Base-by-base conservation (phyloP, 352 stramenopile species). In the Phytophthora chlamydospora region DNA sequence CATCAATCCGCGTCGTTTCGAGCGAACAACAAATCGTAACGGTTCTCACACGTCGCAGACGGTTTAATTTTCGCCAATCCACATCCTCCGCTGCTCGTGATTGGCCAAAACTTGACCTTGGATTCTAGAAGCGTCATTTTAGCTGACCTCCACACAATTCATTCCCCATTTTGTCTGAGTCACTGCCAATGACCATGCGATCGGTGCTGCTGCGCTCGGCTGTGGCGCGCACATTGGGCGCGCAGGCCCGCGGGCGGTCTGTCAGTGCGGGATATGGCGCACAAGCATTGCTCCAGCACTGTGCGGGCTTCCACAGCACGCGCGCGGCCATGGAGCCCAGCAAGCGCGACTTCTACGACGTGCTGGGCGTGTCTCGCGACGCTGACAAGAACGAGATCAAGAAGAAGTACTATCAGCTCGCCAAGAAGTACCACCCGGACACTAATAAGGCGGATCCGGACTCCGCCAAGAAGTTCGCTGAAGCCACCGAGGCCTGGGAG, bases 341-440 rank as follows among this genome's bases (percentile, higher is more conserved):
- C 6, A 97, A 99, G 75, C 80, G 88, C 68, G 97, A 99, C 78
- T 98, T 98, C 78, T 99, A 99, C 73, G 90, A 99, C 40, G 76
- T 98, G 1, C 81, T 99, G 24, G 95, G 95, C 51, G 84, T 99
- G 24, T 73, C 76, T 2, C 82, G 73, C 32, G 80, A 89, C 42
- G 93, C 96, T 5, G 82, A 89, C 61, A 98, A 99, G 79, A 94
- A 78, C 54, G 91, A 98, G 46, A 98, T 99, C 69, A 99, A 99
- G 83, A 98, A 99, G 78, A 97, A 97, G 66, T 98, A 97, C 77
- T 98, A 98, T 71, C 90, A 98, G 60, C 65, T 99, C 40, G 97
- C 95, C 34, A 98, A 98, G 75, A 96, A 98, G 78, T 98, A 98
- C 78, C 97, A 99, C 69, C 97, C 97, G 7, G 97, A 99, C 68